A percentile compares a stretch with the other conserved stretches of the same genome.
Conservation (phyloP, 2,329 filamentous ascomycete species). For the Alternaria viburni region DNA sequence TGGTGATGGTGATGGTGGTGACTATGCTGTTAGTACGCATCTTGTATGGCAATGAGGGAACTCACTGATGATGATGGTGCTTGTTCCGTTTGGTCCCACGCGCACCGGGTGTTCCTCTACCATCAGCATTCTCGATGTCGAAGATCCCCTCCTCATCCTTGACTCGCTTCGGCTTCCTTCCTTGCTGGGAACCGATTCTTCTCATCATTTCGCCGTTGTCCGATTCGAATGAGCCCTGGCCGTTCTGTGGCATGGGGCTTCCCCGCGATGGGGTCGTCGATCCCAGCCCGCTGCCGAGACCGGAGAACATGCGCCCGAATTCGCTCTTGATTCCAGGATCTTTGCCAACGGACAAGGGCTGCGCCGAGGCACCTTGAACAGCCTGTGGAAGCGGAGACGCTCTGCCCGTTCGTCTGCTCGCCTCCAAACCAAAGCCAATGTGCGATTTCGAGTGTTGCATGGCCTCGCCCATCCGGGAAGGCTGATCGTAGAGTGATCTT, state of each 20-base stretch:
- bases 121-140: slow-evolving; percentile 70
- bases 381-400: slow-evolving; percentile 90
- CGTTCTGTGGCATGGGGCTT: slow-evolving; percentile 55
- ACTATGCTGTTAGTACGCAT: slow-evolving; percentile 43
- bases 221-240: slow-evolving; percentile 33
- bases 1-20: slow-evolving; percentile 65
- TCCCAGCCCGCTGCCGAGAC: slow-evolving; percentile 77
- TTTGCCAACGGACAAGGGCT: slow-evolving; percentile 76
- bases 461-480: slow-evolving; percentile 56
- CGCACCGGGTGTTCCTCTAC: slow-evolving; percentile 66
- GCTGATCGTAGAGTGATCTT: slow-evolving; percentile 46
- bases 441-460: slow-evolving; percentile 69
- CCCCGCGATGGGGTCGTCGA: slow-evolving; percentile 61
- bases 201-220: slow-evolving; percentile 39
- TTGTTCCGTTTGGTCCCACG: slow-evolving; percentile 72
- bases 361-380: slow-evolving; percentile 87
- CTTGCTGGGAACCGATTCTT: slow-evolving; percentile 47
- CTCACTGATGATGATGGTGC: slow-evolving; percentile 68
- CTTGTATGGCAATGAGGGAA: slow-evolving; percentile 12
- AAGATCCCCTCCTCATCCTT: slow-evolving; percentile 75
- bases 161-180: slow-evolving; percentile 61
- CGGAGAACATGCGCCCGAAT: slow-evolving; percentile 92
- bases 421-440: slow-evolving; percentile 74
- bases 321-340: slow-evolving; percentile 94
- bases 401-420: slow-evolving; percentile 80